phyloP scores from a whole-genome alignment of 2,329 filamentous ascomycete species.

The Monosporascus sp. region DNA sequence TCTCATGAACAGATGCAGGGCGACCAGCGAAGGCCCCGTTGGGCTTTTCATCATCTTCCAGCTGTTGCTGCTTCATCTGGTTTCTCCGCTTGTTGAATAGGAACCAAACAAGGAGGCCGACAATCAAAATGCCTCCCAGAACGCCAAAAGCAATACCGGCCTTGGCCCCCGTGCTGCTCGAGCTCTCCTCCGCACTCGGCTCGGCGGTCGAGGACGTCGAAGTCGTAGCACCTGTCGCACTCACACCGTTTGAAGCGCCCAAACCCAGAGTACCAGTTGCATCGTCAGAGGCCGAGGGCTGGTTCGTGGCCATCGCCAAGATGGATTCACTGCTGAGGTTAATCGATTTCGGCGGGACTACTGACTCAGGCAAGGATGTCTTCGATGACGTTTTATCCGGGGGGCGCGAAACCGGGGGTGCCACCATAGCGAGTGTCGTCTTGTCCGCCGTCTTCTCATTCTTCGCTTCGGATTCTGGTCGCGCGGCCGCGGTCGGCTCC shows the following conservation, averaged over 20 bases:
- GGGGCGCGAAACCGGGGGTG: neutral
- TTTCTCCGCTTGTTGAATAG: constrained; percentile 66
- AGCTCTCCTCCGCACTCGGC: constrained; percentile 2
- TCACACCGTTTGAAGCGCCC: neutral
- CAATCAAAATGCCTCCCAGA: constrained; percentile 59
- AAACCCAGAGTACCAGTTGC: constrained; percentile 1
- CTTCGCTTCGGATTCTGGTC: constrained; percentile 4
- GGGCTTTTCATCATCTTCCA: constrained; percentile 61
- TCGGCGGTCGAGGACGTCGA: constrained; percentile 16
- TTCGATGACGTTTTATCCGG: too few relatives aligned
- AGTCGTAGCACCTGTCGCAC: neutral
- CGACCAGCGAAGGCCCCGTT: constrained; percentile 28
- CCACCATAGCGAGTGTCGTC: constrained; percentile 1
- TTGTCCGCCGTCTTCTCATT: constrained; percentile 3
- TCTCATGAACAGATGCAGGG: constrained; percentile 22
- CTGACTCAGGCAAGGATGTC: constrained; percentile 12
- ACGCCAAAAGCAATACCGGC: constrained; percentile 84
- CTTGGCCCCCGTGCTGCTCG: constrained; percentile 43
- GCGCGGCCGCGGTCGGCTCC: constrained; percentile 1
- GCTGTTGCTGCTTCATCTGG: constrained; percentile 48
- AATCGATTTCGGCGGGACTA: constrained; percentile 19
- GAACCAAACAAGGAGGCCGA: constrained; percentile 67
- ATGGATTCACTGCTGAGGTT: constrained; percentile 22
- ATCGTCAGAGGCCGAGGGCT: constrained; percentile 1
- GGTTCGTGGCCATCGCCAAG: constrained; percentile 22